Evolutionary conservation across 2,329 filamentous ascomycete species (phyloP).

Genomic region (Aureobasidium namibiae): DNA sequence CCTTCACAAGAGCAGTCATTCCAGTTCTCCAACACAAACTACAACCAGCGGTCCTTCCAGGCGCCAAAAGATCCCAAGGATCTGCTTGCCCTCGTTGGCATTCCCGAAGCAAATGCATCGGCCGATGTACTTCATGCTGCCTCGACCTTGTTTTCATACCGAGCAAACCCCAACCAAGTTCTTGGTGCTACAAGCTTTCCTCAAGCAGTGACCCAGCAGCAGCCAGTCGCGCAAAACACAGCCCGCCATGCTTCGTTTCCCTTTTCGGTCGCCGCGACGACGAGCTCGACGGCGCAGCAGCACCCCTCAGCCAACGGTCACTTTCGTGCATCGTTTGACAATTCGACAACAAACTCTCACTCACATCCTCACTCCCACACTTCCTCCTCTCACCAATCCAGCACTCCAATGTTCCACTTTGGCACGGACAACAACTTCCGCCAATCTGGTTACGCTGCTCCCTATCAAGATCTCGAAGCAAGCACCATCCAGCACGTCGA

Average conservation of each 20-base stretch:
- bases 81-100: slow-evolving; percentile 1
- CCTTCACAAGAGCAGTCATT: background rate
- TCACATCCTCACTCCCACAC: background rate
- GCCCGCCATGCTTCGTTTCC: slow-evolving; percentile 3
- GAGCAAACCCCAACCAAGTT: background rate
- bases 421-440: slow-evolving; percentile 11
- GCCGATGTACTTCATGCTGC: slow-evolving; percentile 10
- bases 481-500: slow-evolving; percentile 1
- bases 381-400: background rate
- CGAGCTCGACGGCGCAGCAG: background rate
- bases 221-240: background rate
- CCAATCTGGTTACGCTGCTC: slow-evolving; percentile 8
- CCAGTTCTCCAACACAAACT: background rate
- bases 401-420: slow-evolving; percentile 3
- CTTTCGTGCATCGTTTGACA: slow-evolving; percentile 9
- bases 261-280: background rate
- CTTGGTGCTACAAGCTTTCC: background rate
- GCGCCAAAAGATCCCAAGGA: background rate
- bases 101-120: background rate
- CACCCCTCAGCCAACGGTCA: slow-evolving; percentile 6
- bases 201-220: background rate
- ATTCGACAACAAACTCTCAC: background rate
- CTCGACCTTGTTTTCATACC: slow-evolving; percentile 5
- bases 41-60: background rate
- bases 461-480: slow-evolving; percentile 3